Conservation (phyloP, 1,139 yeast species). For the Suhomyces ambrosiae region DNA sequence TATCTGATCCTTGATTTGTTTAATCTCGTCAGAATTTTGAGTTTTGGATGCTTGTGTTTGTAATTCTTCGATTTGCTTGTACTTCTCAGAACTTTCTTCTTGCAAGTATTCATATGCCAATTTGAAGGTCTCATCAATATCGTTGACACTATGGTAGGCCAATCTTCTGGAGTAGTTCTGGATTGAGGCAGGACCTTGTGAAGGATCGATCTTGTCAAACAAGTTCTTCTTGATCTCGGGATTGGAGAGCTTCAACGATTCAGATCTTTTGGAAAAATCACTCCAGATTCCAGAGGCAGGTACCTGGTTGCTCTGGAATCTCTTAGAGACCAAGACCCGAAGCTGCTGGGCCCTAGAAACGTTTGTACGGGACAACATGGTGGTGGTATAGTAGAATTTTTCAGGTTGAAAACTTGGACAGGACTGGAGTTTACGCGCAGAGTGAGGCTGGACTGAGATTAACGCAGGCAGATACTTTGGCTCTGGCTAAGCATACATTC, state of each 20-base stretch:
- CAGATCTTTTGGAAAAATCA: conserved; percentile 46
- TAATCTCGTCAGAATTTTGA: conserved; percentile 10
- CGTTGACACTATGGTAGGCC: conserved; percentile 65
- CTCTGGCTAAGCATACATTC: too few species aligned
- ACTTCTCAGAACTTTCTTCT: conserved; percentile 36
- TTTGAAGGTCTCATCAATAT: conserved; percentile 72
- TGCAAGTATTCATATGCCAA: conserved; percentile 65
- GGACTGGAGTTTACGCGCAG: conserved; percentile 3
- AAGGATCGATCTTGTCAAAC: conserved; percentile 36
- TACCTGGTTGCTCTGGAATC: conserved; percentile 13
- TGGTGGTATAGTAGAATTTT: conserved; percentile 10
- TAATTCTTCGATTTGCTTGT: conserved; percentile 22
- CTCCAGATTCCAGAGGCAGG: conserved; percentile 45
- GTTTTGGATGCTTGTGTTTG: conserved; percentile 10
- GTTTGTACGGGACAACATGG: conserved; percentile 12
- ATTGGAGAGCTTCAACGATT: conserved; percentile 37
- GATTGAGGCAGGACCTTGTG: conserved; percentile 36
- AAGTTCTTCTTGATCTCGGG: conserved; percentile 33
- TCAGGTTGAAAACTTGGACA: not conserved
- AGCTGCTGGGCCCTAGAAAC: conserved; percentile 11
- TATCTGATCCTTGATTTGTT: conserved; percentile 16
- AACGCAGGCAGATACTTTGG: conserved; percentile 2
- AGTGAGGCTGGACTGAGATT: conserved; percentile 1
- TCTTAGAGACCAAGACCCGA: conserved; percentile 12
- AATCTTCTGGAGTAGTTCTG: conserved; percentile 20